Evolutionary conservation across 2,329 filamentous ascomycete species (phyloP).

Genomic region (Colletotrichum neosansevieriae): DNA sequence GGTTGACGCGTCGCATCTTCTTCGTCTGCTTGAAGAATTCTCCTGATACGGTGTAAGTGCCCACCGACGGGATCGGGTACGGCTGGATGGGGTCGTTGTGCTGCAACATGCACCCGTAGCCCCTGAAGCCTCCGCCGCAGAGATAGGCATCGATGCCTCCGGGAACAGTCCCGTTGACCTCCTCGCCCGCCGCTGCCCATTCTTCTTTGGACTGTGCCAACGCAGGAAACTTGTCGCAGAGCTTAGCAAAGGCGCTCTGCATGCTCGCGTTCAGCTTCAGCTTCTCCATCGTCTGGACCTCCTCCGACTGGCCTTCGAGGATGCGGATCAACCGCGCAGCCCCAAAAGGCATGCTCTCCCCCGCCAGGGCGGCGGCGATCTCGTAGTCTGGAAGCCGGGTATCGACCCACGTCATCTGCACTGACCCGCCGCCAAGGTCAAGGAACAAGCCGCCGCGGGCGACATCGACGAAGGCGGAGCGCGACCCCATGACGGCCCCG

Average conservation of each 20-base stretch:
- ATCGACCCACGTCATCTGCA: constrained; percentile 74
- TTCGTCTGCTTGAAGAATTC: constrained; percentile 68
- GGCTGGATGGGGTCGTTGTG: constrained; percentile 77
- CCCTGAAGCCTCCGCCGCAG: constrained; percentile 89
- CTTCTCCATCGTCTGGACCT: constrained; percentile 60
- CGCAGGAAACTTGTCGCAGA: constrained; percentile 61
- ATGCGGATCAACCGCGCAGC: constrained; percentile 68
- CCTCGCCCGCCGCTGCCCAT: constrained; percentile 45
- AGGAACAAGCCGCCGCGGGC: constrained; percentile 79
- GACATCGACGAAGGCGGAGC: constrained; percentile 77
- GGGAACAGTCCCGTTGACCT: constrained; percentile 40
- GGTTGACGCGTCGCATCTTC: constrained; percentile 64
- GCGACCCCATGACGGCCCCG: constrained; percentile 82
- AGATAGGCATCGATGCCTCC: constrained; percentile 80
- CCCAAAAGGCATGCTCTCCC: constrained; percentile 71
- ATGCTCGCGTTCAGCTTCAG: constrained; percentile 70
- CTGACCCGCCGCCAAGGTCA: constrained; percentile 82
- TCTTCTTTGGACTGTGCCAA: constrained; percentile 55
- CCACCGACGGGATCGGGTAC: constrained; percentile 87
- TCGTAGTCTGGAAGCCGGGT: constrained; percentile 61
- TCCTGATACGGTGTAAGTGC: constrained; percentile 77
- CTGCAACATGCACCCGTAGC: constrained; percentile 92
- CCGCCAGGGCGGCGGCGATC: constrained; percentile 64
- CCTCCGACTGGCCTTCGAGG: constrained; percentile 55
- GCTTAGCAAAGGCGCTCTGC: constrained; percentile 67